Evolutionary conservation across 306 rosid genomes (phyloP), one percentile per base, ranked within the genome.

Genomic region (Sindora glabra): DNA sequence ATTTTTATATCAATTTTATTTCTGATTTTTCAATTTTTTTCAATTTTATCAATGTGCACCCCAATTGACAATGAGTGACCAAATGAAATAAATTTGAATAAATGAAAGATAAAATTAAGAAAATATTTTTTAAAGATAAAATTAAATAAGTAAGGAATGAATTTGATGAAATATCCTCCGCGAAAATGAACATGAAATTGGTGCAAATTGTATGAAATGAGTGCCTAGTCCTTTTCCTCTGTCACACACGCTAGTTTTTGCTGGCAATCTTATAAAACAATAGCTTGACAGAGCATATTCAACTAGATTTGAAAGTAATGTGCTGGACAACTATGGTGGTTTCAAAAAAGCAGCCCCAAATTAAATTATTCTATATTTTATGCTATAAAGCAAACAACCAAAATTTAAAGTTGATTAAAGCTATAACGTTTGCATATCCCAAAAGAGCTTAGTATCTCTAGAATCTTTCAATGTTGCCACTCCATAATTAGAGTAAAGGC

Each of bases 321-420:
- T 61, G 77, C 44, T 57, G 5, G 60, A 72, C 78, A 77, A 68
- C 78, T 77, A 57, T 72, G 57, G 50, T 72, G 64, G 82, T 17
- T 63, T 26, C 65, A 44, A 34, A 59, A 50, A 52, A 22, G 17
- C 29, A 52, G 36, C 15, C 62, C 73, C 60, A 54, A 59, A 10
- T 39, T 38, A 30, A 11, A 50, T 64, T 53, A 44, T 15, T 10
- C 10, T 56, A 54, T 59, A 53, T 66, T 71, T 77, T 18, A 72
- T 62, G 60, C 15, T n/a, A 37, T n/a, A 37, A 62, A 62, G 62
- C 25, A 59, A 22, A 62, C 55, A 47, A n/a, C n/a, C 39, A 54
- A 49, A 56, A 65, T 59, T 59, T 56, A 52, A 73, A 59, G 18
- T 67, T 67, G 48, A 61, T 67, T 56, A 41, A 56, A 8, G 7